Evolutionary conservation across 208 protist species (phyloP).

Genomic region (Crithidia bombi): DNA sequence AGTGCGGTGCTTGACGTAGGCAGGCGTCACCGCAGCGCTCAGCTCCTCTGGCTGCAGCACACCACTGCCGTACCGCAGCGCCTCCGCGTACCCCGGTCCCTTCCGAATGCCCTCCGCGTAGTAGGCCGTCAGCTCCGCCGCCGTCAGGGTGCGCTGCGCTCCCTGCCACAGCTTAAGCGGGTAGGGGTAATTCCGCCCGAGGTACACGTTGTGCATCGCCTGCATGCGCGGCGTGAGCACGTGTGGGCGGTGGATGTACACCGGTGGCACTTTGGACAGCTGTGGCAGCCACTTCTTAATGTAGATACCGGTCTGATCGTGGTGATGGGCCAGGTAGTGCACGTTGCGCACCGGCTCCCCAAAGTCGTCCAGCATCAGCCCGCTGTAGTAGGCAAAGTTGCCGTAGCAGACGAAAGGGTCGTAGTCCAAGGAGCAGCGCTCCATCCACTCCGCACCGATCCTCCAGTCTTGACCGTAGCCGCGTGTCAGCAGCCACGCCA

Average conservation of each 20-base stretch:
- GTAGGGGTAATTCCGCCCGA: conserved; percentile 88
- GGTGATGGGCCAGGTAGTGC: conserved; percentile 84
- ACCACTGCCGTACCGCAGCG: conserved; percentile 61
- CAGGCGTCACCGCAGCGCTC: conserved; percentile 35
- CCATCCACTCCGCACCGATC: conserved; percentile 89
- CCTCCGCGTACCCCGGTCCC: conserved; percentile 77
- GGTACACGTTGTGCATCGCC: conserved; percentile 80
- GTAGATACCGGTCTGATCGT: conserved; percentile 92
- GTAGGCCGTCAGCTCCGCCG: conserved; percentile 65
- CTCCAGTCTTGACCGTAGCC: conserved; percentile 92
- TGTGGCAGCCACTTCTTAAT: conserved; percentile 90
- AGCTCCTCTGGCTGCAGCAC: conserved; percentile 75
- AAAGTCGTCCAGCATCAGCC: conserved; percentile 85
- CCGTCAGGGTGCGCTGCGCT: conserved; percentile 57
- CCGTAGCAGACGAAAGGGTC: conserved; percentile 92
- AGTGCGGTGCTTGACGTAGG: conserved; percentile 28
- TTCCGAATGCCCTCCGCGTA: conserved; percentile 40
- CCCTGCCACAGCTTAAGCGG: conserved; percentile 91
- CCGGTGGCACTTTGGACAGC: conserved; percentile 83
- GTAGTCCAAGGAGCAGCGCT: conserved; percentile 89
- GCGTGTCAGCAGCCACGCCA: conserved; percentile 82
- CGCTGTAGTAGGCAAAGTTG: conserved; percentile 77
- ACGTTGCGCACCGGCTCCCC: conserved; percentile 79
- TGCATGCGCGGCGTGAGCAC: conserved; percentile 88
- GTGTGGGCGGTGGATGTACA: conserved; percentile 91